Evolutionary conservation across 306 rosid genomes (phyloP), one percentile per base, ranked within the genome.

Genomic region (Quercus gilva): DNA sequence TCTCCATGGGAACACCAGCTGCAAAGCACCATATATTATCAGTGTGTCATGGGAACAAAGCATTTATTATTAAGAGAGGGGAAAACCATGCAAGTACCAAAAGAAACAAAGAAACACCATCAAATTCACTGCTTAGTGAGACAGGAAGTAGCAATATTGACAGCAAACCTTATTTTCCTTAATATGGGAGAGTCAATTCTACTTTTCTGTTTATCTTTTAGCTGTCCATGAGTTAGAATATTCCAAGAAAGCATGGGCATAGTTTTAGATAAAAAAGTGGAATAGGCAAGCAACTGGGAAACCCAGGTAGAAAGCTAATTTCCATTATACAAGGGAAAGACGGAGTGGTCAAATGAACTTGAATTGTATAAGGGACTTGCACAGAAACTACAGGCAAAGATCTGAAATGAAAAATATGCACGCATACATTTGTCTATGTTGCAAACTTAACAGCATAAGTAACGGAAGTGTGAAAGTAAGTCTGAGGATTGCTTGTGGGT

Each of bases 1-100:
- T 94, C 85, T 94, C 97, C 37, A 83, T 49, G 57, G 97, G 86
- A 74, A 91, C 94, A 76, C 97, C 94, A 81, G 97, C 98, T 94
- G 91, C 85, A 86, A 78, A 78, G 20, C 79, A 81, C 74, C 49
- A 68, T 45, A 75, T 12, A 12, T 64, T 19, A 68, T 43, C 28
- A 69, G 71, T 37, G 35, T 21, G 26, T 23, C 61, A 71, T 28
- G 25, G 10, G 68, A 68, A 43, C 26, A 53, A 57, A 78, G 28
- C 33, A 21, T 12, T 11, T 7, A 37, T 55, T 2, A 21, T 23
- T 72, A 26, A 33, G 61, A 12, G 37, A 58, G 23, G 56, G 5
- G 4, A 5, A 71, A 49, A 17, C 41, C 41, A 35, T 0, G 8
- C 41, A 35, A 35, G 9, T 35, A 53, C 59, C 70, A 25, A 4